Conservation (phyloP, 192 early-diverging fungal genomes). For the Entrophospora sp. region DNA sequence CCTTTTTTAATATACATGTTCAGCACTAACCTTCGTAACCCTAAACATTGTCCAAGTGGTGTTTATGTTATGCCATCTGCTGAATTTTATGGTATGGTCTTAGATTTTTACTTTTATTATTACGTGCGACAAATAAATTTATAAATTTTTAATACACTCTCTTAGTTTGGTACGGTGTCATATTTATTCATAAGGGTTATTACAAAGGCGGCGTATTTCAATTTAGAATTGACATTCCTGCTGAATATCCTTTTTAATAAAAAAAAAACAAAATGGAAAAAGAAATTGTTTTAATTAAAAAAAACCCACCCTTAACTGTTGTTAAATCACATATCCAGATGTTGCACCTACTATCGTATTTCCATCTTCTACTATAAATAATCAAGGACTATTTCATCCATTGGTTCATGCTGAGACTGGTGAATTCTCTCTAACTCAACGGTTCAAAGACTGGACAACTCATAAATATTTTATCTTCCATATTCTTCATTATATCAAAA, state of each 20-base stretch:
- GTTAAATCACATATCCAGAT: slow-evolving; percentile 20
- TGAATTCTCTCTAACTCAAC: slow-evolving; percentile 59
- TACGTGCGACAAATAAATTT: no score
- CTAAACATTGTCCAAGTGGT: slow-evolving; percentile 77
- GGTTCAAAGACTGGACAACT: slow-evolving; percentile 76
- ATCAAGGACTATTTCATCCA: slow-evolving; percentile 75
- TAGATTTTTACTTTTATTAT: no score
- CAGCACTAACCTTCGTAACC: slow-evolving; percentile 65
- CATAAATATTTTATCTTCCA: slow-evolving; percentile 78
- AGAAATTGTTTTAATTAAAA: not conserved
- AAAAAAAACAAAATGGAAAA: not conserved
- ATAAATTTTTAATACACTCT: not conserved
- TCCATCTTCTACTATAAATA: slow-evolving; percentile 11
- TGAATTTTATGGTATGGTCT: no score
- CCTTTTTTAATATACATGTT: not conserved
- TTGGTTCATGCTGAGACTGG: slow-evolving; percentile 63
- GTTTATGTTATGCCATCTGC: slow-evolving; percentile 79
- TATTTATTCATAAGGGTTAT: slow-evolving; percentile 86
- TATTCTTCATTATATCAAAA: slow-evolving; percentile 80
- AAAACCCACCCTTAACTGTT: not conserved
- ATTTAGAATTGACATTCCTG: slow-evolving; percentile 72
- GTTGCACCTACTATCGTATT: slow-evolving; percentile 62
- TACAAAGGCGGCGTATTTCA: slow-evolving; percentile 86
- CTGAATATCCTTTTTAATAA: slow-evolving; percentile 55
- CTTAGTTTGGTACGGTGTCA: slow-evolving; percentile 73